These are phyloP conservation scores for Cercospora sp. DNA, from an alignment of 2,329 filamentous ascomycete genomes.

Conservation along the genomic window DNA sequence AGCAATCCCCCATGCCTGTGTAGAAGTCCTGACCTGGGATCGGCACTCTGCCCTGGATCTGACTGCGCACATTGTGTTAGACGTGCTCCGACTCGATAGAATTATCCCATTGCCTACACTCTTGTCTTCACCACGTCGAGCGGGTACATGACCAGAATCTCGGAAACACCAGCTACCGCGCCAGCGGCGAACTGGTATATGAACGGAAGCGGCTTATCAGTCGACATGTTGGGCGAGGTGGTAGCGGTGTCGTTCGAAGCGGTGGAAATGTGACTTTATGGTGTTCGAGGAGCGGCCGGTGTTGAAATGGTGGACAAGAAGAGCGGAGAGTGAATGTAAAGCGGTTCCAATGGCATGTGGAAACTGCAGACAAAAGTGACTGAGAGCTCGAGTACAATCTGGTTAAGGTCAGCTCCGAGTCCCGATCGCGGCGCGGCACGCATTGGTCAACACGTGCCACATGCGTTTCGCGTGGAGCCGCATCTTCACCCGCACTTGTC, in stretches of 20 bases:
- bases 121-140: constrained; percentile 97
- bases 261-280: neutral
- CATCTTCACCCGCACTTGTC: neutral
- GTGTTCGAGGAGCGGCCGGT: neutral
- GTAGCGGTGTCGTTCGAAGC: neutral
- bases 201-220: constrained; percentile 80
- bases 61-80: constrained; percentile 32
- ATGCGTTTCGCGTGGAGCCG: neutral
- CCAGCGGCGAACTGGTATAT: constrained; percentile 93
- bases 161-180: constrained; percentile 96
- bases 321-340: neutral
- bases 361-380: constrained; percentile 4
- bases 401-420: constrained; percentile 3
- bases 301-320: neutral
- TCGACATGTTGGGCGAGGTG: constrained; percentile 43
- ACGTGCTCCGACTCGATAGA: neutral
- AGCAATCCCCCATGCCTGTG: constrained; percentile 97
- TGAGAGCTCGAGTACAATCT: constrained; percentile 3
- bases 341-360: neutral
- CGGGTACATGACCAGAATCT: constrained; percentile 78
- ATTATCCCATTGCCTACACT: constrained; percentile 64
- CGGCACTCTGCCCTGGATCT: constrained; percentile 59
- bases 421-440: neutral
- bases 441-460: neutral
- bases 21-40: constrained; percentile 77